A percentile compares a stretch with the other conserved stretches of the same genome.
Evolutionary conservation across 2,329 filamentous ascomycete species (phyloP).

Genomic region (Trichophyton schoenleinii): DNA sequence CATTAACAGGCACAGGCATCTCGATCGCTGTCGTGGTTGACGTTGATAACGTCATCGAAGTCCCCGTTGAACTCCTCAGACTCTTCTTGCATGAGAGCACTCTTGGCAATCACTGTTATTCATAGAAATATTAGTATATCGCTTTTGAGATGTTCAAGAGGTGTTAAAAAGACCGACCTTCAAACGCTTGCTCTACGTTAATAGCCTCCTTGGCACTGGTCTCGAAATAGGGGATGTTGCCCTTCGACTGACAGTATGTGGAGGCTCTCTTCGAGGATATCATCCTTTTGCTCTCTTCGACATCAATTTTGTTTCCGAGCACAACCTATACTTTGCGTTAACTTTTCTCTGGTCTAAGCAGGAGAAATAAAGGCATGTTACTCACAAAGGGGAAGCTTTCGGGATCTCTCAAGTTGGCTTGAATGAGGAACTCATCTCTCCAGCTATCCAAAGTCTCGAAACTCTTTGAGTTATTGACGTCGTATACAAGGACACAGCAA

Average conservation of each 20-base stretch:
- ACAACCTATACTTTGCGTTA: constrained; percentile 52
- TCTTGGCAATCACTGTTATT: constrained; percentile 73
- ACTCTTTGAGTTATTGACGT: constrained; percentile 98
- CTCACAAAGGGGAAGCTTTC: constrained; percentile 95
- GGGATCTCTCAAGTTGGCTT: constrained; percentile 89
- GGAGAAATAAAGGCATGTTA: constrained; percentile 11
- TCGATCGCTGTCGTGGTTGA: constrained; percentile 86
- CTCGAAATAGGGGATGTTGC: constrained; percentile 96
- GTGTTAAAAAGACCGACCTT: constrained; percentile 40
- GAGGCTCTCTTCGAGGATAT: constrained; percentile 92
- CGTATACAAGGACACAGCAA: constrained; percentile 97
- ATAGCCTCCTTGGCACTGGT: constrained; percentile 97
- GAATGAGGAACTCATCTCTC: constrained; percentile 96
- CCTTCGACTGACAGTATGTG: constrained; percentile 96
- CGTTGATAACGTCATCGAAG: constrained; percentile 96
- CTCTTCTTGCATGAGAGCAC: constrained; percentile 91
- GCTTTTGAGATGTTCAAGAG: not conserved
- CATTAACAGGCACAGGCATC: constrained; percentile 83
- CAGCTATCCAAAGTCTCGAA: constrained; percentile 97
- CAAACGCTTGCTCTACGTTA: constrained; percentile 85
- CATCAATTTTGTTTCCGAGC: constrained; percentile 96
- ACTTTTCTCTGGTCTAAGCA: not conserved
- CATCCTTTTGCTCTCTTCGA: constrained; percentile 94
- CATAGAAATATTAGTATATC: not conserved
- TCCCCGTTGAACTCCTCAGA: constrained; percentile 95